phyloP scores from a whole-genome alignment of 2,329 filamentous ascomycete species.

The Microthyrium microscopicum region DNA sequence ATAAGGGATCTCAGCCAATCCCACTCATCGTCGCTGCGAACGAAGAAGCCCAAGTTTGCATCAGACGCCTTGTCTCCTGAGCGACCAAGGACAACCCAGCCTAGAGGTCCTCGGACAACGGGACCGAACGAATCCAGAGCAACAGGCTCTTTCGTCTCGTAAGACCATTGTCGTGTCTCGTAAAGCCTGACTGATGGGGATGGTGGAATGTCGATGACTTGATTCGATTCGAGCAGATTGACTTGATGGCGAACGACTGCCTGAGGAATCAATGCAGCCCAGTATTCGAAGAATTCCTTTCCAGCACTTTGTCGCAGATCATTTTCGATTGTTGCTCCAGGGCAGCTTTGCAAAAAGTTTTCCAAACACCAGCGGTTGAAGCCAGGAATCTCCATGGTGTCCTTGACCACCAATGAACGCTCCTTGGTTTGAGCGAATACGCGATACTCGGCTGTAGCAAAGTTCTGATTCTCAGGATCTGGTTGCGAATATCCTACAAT shows the following conservation, averaged over 20 bases:
- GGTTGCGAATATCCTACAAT: conserved; percentile 7
- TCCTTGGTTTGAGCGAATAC: conserved; percentile 8
- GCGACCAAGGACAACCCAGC: conserved; percentile 3
- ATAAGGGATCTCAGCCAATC: conserved; percentile 14
- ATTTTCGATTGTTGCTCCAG: conserved; percentile 11
- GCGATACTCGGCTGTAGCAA: conserved; percentile 14
- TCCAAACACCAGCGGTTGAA: conserved; percentile 15
- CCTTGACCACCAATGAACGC: conserved; percentile 1
- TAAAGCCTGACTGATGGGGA: conserved; percentile 8
- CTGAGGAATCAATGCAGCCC: conserved; percentile 14
- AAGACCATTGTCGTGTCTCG: conserved; percentile 10
- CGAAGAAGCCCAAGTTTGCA: conserved; percentile 9
- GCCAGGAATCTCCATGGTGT: conserved; percentile 7
- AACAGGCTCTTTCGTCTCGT: conserved; percentile 6
- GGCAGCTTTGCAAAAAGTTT: conserved; percentile 12
- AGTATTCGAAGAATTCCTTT: conserved; percentile 18
- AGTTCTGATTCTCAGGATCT: conserved; percentile 10
- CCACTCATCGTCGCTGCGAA: conserved; percentile 14
- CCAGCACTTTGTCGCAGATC: conserved; percentile 17
- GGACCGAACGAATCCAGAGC: conserved; percentile 3
- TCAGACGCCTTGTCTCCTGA: conserved; percentile 5
- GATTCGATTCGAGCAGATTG: conserved; percentile 7
- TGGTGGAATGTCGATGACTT: conserved; percentile 7
- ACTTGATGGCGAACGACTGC: conserved; percentile 9
- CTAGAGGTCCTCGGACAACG: conserved; percentile 2